Evolutionary conservation across 768 basidiomycete genomes (phyloP).

Genomic region (Lenzites betulinus): DNA sequence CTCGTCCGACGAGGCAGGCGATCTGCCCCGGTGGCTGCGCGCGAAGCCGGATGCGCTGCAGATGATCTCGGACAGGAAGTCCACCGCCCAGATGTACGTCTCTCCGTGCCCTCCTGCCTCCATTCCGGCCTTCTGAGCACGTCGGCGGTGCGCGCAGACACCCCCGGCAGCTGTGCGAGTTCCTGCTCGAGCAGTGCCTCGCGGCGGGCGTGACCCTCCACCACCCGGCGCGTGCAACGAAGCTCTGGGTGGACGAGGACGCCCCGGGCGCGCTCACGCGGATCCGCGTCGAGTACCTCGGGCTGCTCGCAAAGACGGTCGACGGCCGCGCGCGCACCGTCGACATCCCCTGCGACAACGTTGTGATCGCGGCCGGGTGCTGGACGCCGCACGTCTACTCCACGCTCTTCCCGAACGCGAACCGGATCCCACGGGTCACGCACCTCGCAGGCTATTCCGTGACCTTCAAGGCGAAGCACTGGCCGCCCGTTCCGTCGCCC

Average conservation of each 20-base stretch:
- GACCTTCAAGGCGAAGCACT: slow-evolving; percentile 29
- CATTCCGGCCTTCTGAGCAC: slow-evolving; percentile 2
- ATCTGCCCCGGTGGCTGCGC: slow-evolving; percentile 28
- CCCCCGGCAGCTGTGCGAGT: slow-evolving; percentile 34
- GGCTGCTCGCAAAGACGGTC: slow-evolving; percentile 4
- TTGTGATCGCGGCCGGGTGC: slow-evolving; percentile 40
- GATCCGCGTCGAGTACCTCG: slow-evolving; percentile 26
- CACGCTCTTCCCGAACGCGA: slow-evolving; percentile 34
- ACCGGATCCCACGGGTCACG: slow-evolving; percentile 30
- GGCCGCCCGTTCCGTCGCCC: slow-evolving; percentile 17
- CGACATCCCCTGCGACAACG: slow-evolving; percentile 32
- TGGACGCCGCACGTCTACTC: slow-evolving; percentile 39
- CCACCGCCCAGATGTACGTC: slow-evolving; percentile 37
- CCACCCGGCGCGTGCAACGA: slow-evolving; percentile 31
- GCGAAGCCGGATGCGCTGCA: slow-evolving; percentile 25
- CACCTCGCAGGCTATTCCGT: slow-evolving; percentile 34
- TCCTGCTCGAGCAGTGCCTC: slow-evolving; percentile 33
- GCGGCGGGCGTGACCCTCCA: slow-evolving; percentile 34
- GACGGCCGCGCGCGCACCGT: slow-evolving; percentile 8
- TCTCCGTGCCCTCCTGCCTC: not conserved
- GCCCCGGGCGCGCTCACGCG: slow-evolving; percentile 14
- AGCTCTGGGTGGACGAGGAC: slow-evolving; percentile 15
- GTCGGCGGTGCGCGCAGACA: slow-evolving; percentile 20
- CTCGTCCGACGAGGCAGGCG: slow-evolving; percentile 3
- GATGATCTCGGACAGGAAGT: slow-evolving; percentile 27